Evolutionary conservation across 345 rosid species (phyloP).

Genomic region (Pugionium cornutum): DNA sequence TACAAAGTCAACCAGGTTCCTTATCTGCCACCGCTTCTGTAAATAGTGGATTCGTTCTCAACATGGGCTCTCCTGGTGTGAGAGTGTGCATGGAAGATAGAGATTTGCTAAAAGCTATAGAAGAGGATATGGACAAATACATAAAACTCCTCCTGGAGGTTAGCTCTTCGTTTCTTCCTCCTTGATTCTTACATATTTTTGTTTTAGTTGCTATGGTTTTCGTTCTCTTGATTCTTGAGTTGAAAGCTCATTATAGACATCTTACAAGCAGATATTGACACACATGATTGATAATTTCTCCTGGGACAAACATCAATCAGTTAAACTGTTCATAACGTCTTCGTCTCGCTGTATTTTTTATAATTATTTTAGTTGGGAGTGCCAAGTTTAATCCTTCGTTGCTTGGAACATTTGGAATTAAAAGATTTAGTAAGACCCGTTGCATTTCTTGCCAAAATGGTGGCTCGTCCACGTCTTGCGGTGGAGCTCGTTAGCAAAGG

Average conservation of each 20-base stretch:
- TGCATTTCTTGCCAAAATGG: slow-evolving; percentile 94
- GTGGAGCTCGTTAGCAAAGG: slow-evolving; percentile 84
- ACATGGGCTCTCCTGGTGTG: slow-evolving; percentile 78
- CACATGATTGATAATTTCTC: too few relatives aligned
- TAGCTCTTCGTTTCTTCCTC: slow-evolving; percentile 27
- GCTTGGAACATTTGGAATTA: slow-evolving; percentile 79
- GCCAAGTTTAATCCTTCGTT: slow-evolving; percentile 62
- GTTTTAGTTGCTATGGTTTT: too few relatives aligned
- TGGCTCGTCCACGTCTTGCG: slow-evolving; percentile 72
- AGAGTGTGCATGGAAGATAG: slow-evolving; percentile 78
- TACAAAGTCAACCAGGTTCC: slow-evolving; percentile 76
- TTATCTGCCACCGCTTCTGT: slow-evolving; percentile 86
- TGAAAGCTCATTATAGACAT: too few relatives aligned
- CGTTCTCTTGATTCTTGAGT: too few relatives aligned
- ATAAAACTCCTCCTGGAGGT: slow-evolving; percentile 84
- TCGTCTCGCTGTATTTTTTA: not conserved
- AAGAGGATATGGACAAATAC: slow-evolving; percentile 91
- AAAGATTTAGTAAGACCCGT: slow-evolving; percentile 84
- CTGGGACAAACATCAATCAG: too few relatives aligned
- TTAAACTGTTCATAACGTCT: too few relatives aligned
- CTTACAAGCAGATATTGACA: too few relatives aligned
- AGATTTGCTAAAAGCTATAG: slow-evolving; percentile 69
- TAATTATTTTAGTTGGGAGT: slow-evolving; percentile 60
- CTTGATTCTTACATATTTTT: not conserved
- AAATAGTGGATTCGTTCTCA: slow-evolving; percentile 91